Conservation (phyloP, 371 early-diverging fungal species). For the Polyrhizophydium stewartii region DNA sequence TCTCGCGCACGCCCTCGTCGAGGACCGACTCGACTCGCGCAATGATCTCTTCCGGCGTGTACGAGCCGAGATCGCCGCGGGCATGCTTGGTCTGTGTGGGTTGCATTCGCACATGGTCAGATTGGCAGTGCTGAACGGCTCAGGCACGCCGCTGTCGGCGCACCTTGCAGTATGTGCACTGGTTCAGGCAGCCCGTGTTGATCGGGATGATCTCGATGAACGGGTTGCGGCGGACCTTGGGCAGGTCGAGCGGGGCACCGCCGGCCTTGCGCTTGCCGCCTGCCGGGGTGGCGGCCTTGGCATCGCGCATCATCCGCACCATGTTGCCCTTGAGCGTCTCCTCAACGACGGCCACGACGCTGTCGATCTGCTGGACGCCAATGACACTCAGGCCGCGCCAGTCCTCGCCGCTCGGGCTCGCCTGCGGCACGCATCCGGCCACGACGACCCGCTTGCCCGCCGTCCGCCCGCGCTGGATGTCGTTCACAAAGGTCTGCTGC, state of each 20-base stretch:
- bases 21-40: slow-evolving; percentile 34
- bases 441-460: slow-evolving; percentile 40
- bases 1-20: slow-evolving; percentile 47
- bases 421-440: slow-evolving; percentile 43
- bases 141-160: not conserved
- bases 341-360: slow-evolving; percentile 49
- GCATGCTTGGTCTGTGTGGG: slow-evolving; percentile 42
- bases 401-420: slow-evolving; percentile 18
- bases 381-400: slow-evolving; percentile 37
- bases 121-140: not conserved
- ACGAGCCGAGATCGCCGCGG: slow-evolving; percentile 44
- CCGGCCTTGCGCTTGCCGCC: slow-evolving; percentile 36
- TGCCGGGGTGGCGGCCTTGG: slow-evolving; percentile 9
- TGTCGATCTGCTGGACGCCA: slow-evolving; percentile 52
- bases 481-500: slow-evolving; percentile 46
- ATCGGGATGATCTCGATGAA: slow-evolving; percentile 51
- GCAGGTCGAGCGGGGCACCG: slow-evolving; percentile 43
- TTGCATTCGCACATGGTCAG: not conserved
- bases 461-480: slow-evolving; percentile 29
- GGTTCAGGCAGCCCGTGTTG: slow-evolving; percentile 51
- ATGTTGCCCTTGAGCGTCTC: slow-evolving; percentile 46
- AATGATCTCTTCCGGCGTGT: slow-evolving; percentile 39
- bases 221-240: slow-evolving; percentile 46
- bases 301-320: slow-evolving; percentile 28
- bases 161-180: slow-evolving; percentile 55